These are phyloP conservation scores for Tricholoma hemisulphureum DNA, from an alignment of 768 basidiomycete species.

Conservation along the genomic window DNA sequence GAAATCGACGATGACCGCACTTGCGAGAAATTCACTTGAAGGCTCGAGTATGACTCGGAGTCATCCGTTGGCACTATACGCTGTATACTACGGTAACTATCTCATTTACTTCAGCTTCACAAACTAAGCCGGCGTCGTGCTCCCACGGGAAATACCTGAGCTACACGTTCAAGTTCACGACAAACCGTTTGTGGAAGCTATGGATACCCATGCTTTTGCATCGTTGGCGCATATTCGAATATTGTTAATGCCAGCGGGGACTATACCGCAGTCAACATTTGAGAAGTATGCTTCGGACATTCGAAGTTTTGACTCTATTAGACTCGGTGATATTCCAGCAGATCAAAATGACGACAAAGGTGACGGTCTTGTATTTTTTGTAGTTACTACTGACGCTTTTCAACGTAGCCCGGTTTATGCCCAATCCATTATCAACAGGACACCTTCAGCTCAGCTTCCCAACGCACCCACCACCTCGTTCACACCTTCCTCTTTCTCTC, in stretches of 20 bases:
- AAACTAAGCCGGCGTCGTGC: neutral
- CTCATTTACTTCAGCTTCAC: no score
- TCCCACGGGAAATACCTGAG: neutral
- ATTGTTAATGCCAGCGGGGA: conserved; percentile 82
- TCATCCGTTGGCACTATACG: no score
- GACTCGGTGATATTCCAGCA: conserved; percentile 80
- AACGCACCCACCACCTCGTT: conserved; percentile 68
- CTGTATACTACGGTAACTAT: no score
- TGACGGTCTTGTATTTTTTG: conserved; percentile 26
- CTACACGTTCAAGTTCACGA: neutral
- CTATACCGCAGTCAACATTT: conserved; percentile 66
- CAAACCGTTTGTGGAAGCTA: conserved; percentile 27
- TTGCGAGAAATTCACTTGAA: neutral
- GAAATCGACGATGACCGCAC: neutral
- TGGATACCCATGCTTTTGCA: conserved; percentile 74
- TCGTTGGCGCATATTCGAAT: conserved; percentile 85
- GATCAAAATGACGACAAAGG: conserved; percentile 77
- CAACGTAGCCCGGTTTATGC: conserved; percentile 77
- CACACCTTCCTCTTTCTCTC: conserved; percentile 66
- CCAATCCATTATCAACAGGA: conserved; percentile 71
- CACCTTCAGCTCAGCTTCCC: conserved; percentile 78
- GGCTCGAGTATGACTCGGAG: no score
- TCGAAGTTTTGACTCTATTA: conserved; percentile 66
- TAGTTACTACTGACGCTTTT: conserved; percentile 11
- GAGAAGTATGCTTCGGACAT: conserved; percentile 75